These are phyloP conservation scores for Schwanniomyces vanrijiae DNA, from an alignment of 805 yeast species.

Conservation along the genomic window DNA sequence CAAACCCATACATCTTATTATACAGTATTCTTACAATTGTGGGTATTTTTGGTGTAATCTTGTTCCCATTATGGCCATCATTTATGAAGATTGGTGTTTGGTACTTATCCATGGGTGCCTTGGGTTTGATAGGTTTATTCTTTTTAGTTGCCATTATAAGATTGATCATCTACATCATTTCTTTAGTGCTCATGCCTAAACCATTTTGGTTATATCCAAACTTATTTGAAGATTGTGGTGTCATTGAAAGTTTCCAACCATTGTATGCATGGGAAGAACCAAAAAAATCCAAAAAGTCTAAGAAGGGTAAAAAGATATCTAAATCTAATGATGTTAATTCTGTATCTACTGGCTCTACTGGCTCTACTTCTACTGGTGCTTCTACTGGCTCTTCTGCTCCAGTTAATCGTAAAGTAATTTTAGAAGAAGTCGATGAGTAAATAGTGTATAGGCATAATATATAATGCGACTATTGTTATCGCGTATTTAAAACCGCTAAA, in stretches of 20 bases:
- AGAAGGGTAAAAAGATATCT: constrained; percentile 11
- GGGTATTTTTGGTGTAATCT: constrained; percentile 59
- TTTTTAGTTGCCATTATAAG: constrained; percentile 79
- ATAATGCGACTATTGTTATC: constrained; percentile 1
- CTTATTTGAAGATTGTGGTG: constrained; percentile 92
- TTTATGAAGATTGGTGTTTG: constrained; percentile 89
- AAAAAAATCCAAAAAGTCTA: constrained; percentile 25
- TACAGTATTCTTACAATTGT: constrained; percentile 67
- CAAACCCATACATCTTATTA: constrained; percentile 61
- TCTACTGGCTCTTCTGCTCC: constrained; percentile 14
- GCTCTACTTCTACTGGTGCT: constrained; percentile 12
- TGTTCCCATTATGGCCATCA: constrained; percentile 95
- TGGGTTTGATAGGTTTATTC: constrained; percentile 73
- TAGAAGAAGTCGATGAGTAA: constrained; percentile 42
- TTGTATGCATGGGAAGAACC: constrained; percentile 77
- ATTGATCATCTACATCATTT: constrained; percentile 62
- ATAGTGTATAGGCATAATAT: constrained; percentile 1
- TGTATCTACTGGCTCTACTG: background rate
- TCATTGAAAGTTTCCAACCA: constrained; percentile 88
- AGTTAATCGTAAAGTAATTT: constrained; percentile 33
- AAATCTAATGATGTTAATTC: background rate
- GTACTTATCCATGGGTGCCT: constrained; percentile 76
- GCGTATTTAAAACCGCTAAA: background rate
- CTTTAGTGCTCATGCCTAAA: constrained; percentile 56
- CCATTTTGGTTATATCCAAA: constrained; percentile 98